Percentiles rank a stretch among this genome's conserved stretches.
phyloP scores from a whole-genome alignment of 2,329 filamentous ascomycete genomes.

The Dactylellina drechsleri region DNA sequence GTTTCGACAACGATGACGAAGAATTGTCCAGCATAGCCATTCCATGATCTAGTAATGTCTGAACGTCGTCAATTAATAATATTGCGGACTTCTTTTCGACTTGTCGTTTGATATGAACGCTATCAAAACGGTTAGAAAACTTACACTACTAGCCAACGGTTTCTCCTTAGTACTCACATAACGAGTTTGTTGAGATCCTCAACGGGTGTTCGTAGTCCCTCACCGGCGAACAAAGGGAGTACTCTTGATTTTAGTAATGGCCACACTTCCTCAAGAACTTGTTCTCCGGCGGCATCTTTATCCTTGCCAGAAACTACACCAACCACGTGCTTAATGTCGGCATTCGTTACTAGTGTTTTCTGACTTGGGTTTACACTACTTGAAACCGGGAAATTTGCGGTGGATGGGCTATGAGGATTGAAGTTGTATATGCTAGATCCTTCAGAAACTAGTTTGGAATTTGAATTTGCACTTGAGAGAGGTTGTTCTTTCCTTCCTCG shows the following conservation, averaged over 20 bases:
- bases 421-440: slow-evolving; percentile 56
- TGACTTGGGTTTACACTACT: slow-evolving; percentile 59
- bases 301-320: slow-evolving; percentile 82
- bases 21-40: slow-evolving; percentile 88
- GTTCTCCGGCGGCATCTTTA: slow-evolving; percentile 69
- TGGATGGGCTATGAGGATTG: slow-evolving; percentile 62
- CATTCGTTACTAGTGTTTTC: slow-evolving; percentile 72
- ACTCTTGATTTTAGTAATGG: slow-evolving; percentile 80
- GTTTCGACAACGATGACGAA: slow-evolving; percentile 68
- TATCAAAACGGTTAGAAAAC: slow-evolving; percentile 41
- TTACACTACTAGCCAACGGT: not conserved
- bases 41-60: slow-evolving; percentile 79
- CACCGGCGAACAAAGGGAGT: slow-evolving; percentile 81
- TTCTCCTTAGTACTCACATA: slow-evolving; percentile 61
- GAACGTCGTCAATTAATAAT: slow-evolving; percentile 78
- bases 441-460: slow-evolving; percentile 50
- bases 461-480: slow-evolving; percentile 52
- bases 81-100: slow-evolving; percentile 77
- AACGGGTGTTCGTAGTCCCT: slow-evolving; percentile 80
- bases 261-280: slow-evolving; percentile 78
- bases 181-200: slow-evolving; percentile 86
- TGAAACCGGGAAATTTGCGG: slow-evolving; percentile 67
- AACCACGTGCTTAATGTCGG: slow-evolving; percentile 81
- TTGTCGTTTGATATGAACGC: slow-evolving; percentile 79
- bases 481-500: slow-evolving; percentile 67